phyloP scores from a whole-genome alignment of 768 basidiomycete species.

The Lactarius akahatsu region DNA sequence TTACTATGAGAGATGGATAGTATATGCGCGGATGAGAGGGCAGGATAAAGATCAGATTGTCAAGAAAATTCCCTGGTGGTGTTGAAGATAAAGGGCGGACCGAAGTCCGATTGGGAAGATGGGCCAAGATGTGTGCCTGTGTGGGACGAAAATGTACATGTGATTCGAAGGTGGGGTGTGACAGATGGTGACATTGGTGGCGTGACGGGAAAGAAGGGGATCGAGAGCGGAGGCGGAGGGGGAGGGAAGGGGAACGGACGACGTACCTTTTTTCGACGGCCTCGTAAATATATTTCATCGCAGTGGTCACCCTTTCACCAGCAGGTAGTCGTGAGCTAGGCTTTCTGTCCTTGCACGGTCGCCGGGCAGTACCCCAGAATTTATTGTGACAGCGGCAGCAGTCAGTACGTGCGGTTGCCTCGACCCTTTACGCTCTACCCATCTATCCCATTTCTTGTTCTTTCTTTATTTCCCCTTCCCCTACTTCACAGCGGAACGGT shows the following conservation, averaged over 20 bases:
- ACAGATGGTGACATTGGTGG: background rate
- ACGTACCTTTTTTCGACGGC: background rate
- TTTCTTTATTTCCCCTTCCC: background rate
- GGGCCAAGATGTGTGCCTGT: slow-evolving; percentile 6
- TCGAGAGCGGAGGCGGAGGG: background rate
- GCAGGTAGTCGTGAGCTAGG: background rate
- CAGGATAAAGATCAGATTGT: background rate
- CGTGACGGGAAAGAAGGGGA: background rate
- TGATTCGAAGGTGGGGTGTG: slow-evolving; percentile 9
- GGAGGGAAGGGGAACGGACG: background rate
- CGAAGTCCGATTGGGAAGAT: slow-evolving; percentile 15
- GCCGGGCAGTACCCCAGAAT: background rate
- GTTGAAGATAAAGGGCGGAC: background rate
- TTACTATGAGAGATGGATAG: background rate
- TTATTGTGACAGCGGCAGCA: slow-evolving; percentile 2
- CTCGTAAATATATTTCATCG: background rate
- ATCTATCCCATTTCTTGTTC: background rate
- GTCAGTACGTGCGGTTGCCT: slow-evolving; percentile 5
- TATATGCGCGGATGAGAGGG: background rate
- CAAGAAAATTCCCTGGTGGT: background rate
- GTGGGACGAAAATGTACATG: slow-evolving; percentile 12
- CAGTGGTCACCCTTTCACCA: background rate
- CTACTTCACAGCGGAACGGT: background rate
- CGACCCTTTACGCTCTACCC: background rate
- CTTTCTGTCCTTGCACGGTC: background rate